phyloP scores from a whole-genome alignment of 2,329 filamentous ascomycete species.

The Aspergillus thermomutatus region DNA sequence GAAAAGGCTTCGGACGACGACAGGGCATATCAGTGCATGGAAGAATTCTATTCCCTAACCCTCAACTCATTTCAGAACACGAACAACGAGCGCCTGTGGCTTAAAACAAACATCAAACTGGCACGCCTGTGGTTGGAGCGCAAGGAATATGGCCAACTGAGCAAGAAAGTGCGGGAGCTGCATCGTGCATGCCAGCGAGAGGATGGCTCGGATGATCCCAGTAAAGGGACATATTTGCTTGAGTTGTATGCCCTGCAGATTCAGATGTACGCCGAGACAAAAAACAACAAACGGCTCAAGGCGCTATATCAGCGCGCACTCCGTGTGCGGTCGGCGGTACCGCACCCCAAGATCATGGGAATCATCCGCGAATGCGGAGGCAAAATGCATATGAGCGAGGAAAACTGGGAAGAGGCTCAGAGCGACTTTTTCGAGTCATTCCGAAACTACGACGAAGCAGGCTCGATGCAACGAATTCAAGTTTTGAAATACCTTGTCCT shows the following conservation, averaged over 20 bases:
- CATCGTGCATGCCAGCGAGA: constrained; percentile 84
- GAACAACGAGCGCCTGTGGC: constrained; percentile 94
- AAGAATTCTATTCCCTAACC: constrained; percentile 91
- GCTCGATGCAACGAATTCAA: constrained; percentile 91
- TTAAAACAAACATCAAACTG: constrained; percentile 98
- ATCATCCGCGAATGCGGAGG: constrained; percentile 98
- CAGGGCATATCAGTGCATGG: constrained; percentile 76
- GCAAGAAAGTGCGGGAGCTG: constrained; percentile 80
- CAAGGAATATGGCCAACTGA: constrained; percentile 77
- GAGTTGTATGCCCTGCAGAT: constrained; percentile 97
- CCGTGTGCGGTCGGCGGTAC: constrained; percentile 91
- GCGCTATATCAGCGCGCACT: constrained; percentile 86
- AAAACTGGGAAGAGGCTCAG: constrained; percentile 97
- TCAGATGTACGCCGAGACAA: constrained; percentile 95
- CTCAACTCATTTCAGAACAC: constrained; percentile 93
- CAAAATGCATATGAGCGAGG: constrained; percentile 99
- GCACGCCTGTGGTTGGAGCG: constrained; percentile 87
- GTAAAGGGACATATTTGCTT: constrained; percentile 92
- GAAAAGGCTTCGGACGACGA: constrained; percentile 81
- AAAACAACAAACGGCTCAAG: constrained; percentile 97
- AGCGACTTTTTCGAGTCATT: constrained; percentile 99
- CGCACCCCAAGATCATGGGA: constrained; percentile 98
- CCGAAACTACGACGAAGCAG: constrained; percentile 97
- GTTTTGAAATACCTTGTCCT: constrained; percentile 95
- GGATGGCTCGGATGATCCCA: constrained; percentile 78